Base-by-base conservation (phyloP, 257 asterid species). In the Plectranthus barbatus region DNA sequence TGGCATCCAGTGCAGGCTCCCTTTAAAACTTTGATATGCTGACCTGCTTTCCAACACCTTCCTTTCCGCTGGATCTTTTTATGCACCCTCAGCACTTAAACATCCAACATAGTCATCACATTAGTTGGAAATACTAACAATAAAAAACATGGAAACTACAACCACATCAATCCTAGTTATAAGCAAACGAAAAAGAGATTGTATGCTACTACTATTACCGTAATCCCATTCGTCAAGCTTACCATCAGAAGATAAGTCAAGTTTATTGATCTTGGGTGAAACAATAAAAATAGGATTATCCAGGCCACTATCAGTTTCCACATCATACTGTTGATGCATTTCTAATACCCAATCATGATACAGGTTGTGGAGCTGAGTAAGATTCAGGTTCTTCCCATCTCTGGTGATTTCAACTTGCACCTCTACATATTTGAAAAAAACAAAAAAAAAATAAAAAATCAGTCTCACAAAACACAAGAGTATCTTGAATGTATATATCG, bases 1-100 rank as follows among this genome's bases (percentile, higher is more conserved):
- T 79, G 84, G 56, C 61, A 69, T 39, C 94, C 94, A 1, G 78
- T 6, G 41, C 76, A 89, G 31, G 97, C 97, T 61, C 97, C 97
- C 71, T 73, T 86, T 10, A 82, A 55, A 65, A 86, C 70, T 74
- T 84, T 89, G 36, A 89, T 72, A 47, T 72, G 77, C 74, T 84
- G 84, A 20, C 95, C 97, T 29, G 95, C 75, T 67, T 45, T 20
- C 97, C 97, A 86, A 12, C 24, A 5, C 19, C 4, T 53, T 47
- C 80, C 95, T 71, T 70, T 84, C 74, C 87, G 78, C 58, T 45
- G n/a, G 49, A 89, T 70, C 62, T 34, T 61, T 72, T 73, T 74
- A 34, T 86, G 93, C 73, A 84, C 77, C 77, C 93, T 74, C 69
- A 79, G 19, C 64, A 77, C 96, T 88, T 57, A 77, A 55, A 66